Conservation (phyloP, 2,329 filamentous ascomycete genomes). For the Dichotomopilus funicola region DNA sequence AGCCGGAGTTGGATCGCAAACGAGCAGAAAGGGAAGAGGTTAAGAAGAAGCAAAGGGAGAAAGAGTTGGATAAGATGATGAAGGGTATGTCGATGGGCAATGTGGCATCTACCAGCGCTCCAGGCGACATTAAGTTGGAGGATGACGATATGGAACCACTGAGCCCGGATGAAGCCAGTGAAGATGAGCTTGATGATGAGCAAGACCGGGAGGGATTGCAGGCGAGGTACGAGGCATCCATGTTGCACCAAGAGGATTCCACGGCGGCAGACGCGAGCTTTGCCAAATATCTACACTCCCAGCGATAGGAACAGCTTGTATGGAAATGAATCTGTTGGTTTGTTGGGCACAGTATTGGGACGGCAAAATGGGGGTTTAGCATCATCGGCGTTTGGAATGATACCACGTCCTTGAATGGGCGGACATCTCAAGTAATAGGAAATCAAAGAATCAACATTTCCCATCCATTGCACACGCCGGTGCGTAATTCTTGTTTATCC, state of each 20-base stretch:
- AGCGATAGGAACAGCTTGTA: conserved; percentile 22
- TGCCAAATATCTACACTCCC: conserved; percentile 51
- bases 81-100: conserved; percentile 66
- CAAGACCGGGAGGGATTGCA: conserved; percentile 61
- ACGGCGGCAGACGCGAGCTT: conserved; percentile 53
- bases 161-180: conserved; percentile 49
- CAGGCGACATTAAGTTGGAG: conserved; percentile 32
- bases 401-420: conserved; percentile 17
- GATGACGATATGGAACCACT: conserved; percentile 34
- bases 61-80: conserved; percentile 90
- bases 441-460: background rate
- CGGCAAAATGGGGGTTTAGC: conserved; percentile 6
- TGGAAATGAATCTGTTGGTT: background rate
- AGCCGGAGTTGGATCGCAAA: conserved; percentile 79
- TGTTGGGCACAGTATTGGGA: background rate
- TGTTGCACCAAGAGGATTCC: conserved; percentile 52
- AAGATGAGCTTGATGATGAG: conserved; percentile 57
- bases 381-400: conserved; percentile 26
- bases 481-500: background rate
- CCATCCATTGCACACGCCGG: background rate
- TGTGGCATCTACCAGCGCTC: conserved; percentile 21
- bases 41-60: conserved; percentile 65
- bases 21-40: conserved; percentile 67
- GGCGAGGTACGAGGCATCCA: conserved; percentile 68
- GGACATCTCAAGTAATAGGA: background rate